phyloP scores from a whole-genome alignment of 2,329 filamentous ascomycete species.

The Pseudogymnoascus sp. region DNA sequence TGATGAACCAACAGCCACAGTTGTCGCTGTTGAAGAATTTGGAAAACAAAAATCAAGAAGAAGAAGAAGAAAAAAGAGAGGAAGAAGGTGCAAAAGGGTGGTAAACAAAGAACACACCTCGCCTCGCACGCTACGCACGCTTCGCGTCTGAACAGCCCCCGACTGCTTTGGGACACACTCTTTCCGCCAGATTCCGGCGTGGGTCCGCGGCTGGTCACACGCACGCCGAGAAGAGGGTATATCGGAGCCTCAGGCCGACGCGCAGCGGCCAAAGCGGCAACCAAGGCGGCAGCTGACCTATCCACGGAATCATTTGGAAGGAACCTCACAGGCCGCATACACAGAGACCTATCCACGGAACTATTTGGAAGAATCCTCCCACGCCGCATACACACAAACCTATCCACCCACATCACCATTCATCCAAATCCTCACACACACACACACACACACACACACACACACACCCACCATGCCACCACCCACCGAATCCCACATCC shows the following conservation, averaged over 20 bases:
- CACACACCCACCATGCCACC: conserved; percentile 51
- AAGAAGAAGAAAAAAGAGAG: neutral
- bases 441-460: neutral
- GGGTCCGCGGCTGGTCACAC: neutral
- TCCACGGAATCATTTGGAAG: neutral
- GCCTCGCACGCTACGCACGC: neutral
- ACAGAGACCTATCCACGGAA: neutral
- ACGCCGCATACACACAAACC: too few species aligned
- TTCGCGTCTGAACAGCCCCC: neutral
- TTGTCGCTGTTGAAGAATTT: neutral
- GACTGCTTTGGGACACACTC: neutral
- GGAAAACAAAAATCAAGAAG: neutral
- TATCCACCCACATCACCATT: too few species aligned
- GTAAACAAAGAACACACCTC: neutral
- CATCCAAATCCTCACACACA: too few species aligned
- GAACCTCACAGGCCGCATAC: neutral
- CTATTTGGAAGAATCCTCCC: too few species aligned
- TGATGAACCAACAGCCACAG: neutral
- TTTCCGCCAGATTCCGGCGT: neutral
- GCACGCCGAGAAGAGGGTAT: neutral
- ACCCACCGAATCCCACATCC: conserved; percentile 65
- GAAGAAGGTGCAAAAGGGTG: neutral
- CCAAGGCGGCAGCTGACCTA: neutral
- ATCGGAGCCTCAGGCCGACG: neutral
- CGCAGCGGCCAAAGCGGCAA: neutral